Conservation (phyloP, 805 yeast genomes). For the Candida oleophila region DNA sequence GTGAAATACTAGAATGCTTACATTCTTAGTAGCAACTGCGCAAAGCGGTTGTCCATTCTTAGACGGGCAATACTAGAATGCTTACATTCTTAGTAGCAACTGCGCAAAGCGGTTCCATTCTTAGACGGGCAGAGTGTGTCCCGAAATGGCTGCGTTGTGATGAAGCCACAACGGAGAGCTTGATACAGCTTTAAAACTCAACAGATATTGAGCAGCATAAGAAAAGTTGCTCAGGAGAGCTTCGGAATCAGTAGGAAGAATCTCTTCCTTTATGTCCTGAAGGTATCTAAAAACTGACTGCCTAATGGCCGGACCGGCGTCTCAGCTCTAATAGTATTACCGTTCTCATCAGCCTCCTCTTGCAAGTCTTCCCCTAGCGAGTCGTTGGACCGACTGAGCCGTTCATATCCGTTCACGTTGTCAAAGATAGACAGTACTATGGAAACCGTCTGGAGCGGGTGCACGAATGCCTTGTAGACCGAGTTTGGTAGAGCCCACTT, state of each 20-base stretch:
- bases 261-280: slow-evolving; percentile 43
- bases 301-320: slow-evolving; percentile 64
- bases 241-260: too few relatives aligned
- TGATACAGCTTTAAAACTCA: too few relatives aligned
- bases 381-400: slow-evolving; percentile 1
- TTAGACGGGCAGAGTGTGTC: neutral
- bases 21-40: neutral
- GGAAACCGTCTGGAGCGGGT: slow-evolving; percentile 20
- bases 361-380: slow-evolving; percentile 3
- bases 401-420: slow-evolving; percentile 7
- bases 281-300: slow-evolving; percentile 59
- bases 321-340: slow-evolving; percentile 52
- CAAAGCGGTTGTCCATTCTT: neutral
- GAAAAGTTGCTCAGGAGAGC: too few relatives aligned
- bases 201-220: too few relatives aligned
- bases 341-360: slow-evolving; percentile 22
- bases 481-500: slow-evolving; percentile 32
- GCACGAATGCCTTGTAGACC: slow-evolving; percentile 25
- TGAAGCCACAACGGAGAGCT: too few relatives aligned
- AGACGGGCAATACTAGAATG: too few relatives aligned
- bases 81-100: neutral
- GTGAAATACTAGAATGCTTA: too few relatives aligned
- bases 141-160: too few relatives aligned
- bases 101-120: neutral
- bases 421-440: neutral